These are phyloP conservation scores for Naganishia randhawae DNA, from an alignment of 768 basidiomycete species.

Conservation along the genomic window DNA sequence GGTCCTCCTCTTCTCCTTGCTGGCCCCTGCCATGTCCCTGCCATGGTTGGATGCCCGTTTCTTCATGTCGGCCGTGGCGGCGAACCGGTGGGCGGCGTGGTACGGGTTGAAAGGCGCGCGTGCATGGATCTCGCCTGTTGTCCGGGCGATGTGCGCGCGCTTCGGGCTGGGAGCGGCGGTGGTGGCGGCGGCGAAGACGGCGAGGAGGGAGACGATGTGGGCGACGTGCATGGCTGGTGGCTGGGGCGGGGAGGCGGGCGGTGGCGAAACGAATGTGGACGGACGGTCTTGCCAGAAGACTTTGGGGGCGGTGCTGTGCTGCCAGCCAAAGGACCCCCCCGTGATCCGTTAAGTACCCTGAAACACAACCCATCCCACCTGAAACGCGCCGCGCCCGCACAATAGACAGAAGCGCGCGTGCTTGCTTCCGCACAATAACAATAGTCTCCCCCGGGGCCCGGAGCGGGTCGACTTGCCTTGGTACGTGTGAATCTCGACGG, in stretches of 20 bases:
- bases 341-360: neutral
- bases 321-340: neutral
- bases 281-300: constrained; percentile 21
- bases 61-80: constrained; percentile 34
- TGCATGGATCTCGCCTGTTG: neutral
- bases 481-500: neutral
- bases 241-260: neutral
- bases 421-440: neutral
- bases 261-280: neutral
- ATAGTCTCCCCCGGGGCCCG: neutral
- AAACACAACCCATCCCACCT: neutral
- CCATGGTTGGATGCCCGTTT: constrained; percentile 10
- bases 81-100: constrained; percentile 60
- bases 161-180: constrained; percentile 8
- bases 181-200: neutral
- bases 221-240: neutral
- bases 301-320: neutral
- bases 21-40: neutral
- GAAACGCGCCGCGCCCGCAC: neutral
- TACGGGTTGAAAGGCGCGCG: constrained; percentile 42
- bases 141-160: constrained; percentile 9
- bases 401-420: neutral
- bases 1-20: constrained; percentile 11
- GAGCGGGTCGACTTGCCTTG: neutral
- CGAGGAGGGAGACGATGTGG: constrained; percentile 11